Conservation (phyloP, 345 rosid species). For the Draba incana region DNA sequence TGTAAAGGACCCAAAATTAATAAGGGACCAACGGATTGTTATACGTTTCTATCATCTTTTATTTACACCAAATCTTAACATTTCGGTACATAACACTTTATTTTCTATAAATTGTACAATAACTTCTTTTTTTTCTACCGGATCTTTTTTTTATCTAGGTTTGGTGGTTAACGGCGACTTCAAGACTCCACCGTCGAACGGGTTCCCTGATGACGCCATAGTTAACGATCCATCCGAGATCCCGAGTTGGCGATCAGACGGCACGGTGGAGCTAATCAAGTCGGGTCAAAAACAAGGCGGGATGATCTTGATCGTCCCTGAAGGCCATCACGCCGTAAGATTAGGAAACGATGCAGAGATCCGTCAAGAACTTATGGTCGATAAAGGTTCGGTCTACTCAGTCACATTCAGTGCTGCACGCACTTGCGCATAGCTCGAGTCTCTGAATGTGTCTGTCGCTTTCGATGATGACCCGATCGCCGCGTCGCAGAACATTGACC, state of each 20-base stretch:
- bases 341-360: conserved; percentile 94
- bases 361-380: conserved; percentile 78
- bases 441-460: conserved; percentile 81
- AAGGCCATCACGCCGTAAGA: conserved; percentile 75
- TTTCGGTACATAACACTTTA: neutral
- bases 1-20: neutral
- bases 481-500: conserved; percentile 77
- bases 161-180: conserved; percentile 75
- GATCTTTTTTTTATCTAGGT: conserved; percentile 44
- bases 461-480: conserved; percentile 44
- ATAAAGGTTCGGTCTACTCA: conserved; percentile 75
- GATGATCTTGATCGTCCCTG: conserved; percentile 90
- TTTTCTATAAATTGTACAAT: neutral
- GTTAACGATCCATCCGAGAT: conserved; percentile 52
- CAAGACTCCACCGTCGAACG: conserved; percentile 61
- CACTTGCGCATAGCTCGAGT: conserved; percentile 92
- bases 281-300: conserved; percentile 89
- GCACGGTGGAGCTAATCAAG: conserved; percentile 76
- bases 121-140: neutral
- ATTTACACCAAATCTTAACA: neutral
- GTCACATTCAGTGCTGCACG: conserved; percentile 95
- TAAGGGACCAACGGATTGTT: conserved; percentile 12
- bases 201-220: conserved; percentile 61
- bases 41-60: conserved; percentile 20
- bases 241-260: conserved; percentile 72